Evolutionary conservation across 805 yeast species (phyloP).

Genomic region (Wickerhamomyces queroliae): DNA sequence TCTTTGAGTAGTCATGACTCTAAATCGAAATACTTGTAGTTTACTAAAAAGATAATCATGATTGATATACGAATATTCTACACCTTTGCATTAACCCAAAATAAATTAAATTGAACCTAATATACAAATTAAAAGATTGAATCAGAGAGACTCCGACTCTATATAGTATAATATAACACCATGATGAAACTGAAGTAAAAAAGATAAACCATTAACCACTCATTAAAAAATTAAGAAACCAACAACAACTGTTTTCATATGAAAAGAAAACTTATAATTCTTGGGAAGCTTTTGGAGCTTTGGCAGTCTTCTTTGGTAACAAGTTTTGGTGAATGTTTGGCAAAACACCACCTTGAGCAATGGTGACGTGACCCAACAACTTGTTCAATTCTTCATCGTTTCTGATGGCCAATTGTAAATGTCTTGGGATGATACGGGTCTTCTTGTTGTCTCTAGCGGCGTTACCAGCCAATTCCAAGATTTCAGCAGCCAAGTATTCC

Average conservation of each 20-base stretch:
- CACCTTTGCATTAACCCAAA: not conserved
- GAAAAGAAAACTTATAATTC: conserved; percentile 36
- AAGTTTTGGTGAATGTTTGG: conserved; percentile 95
- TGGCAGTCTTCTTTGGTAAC: conserved; percentile 71
- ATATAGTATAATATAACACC: not conserved
- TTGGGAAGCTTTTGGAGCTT: conserved; percentile 54
- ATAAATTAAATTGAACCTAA: not conserved
- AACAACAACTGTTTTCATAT: not conserved
- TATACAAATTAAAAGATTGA: not conserved
- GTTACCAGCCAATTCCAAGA: conserved; percentile 95
- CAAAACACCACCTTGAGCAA: conserved; percentile 98
- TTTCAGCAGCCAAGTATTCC: conserved; percentile 93
- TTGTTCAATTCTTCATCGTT: conserved; percentile 96
- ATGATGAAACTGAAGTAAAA: not conserved
- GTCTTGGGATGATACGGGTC: conserved; percentile 97
- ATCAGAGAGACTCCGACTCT: not conserved
- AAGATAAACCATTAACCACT: not conserved
- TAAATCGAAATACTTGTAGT: too few relatives aligned
- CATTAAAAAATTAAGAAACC: not conserved
- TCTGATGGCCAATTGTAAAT: conserved; percentile 94
- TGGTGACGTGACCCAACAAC: conserved; percentile 83
- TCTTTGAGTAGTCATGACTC: too few relatives aligned
- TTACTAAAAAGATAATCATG: too few relatives aligned
- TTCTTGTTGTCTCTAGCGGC: conserved; percentile 98
- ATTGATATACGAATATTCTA: too few relatives aligned